Evolutionary conservation across 768 basidiomycete species (phyloP), one percentile per base, ranked within the genome.

Genomic region (Lentinula sp.): DNA sequence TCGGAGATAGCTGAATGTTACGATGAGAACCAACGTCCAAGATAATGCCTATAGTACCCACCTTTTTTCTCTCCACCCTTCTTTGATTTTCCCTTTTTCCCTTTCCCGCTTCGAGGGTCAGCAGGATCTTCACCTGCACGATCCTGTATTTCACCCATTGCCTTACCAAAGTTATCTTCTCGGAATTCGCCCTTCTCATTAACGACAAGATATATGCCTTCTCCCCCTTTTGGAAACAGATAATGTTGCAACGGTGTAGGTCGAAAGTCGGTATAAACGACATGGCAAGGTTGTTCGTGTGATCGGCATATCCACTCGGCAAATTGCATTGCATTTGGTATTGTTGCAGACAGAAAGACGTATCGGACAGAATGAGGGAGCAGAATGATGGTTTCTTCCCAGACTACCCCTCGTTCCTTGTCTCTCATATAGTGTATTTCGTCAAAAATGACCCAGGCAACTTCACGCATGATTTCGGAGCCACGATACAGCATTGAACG

Each of bases 371-470:
- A 88, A 72, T 97, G 93, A 8, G 97, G 97, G 10, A 99, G 85
- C 2, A 99, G 85, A 66, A 98, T 98, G 70, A 98, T 97, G 1
- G 95, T 95, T 73, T 97, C 95, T 75, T 99, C 96, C 97, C 97
- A 98, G 31, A 99, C 97, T 18, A 99, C 97, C 65, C 97, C 97
- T 66, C 97, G 91, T 71, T 99, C 97, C 69, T 94, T 94, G 78
- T 98, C 97, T 63, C 97, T 89, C 97, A 98, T 99, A 76, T 98
- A 99, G 71, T 99, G 97, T 63, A 99, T 97, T 76, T 99, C 97
- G 70, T 99, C 97, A 72, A 98, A 99, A 65, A 99, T 86, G 60
- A 98, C 96, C 97, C 97, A 99, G 1, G 95, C 95, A n/a, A 99
- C 96, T 78, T 99, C 97, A 60, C 97, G 91, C 91, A 98, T 95